A percentile compares a stretch with the other conserved stretches of the same genome.
Evolutionary conservation across 164 flowering plant species (phyloP).

Genomic region (Stephania cephalantha): DNA sequence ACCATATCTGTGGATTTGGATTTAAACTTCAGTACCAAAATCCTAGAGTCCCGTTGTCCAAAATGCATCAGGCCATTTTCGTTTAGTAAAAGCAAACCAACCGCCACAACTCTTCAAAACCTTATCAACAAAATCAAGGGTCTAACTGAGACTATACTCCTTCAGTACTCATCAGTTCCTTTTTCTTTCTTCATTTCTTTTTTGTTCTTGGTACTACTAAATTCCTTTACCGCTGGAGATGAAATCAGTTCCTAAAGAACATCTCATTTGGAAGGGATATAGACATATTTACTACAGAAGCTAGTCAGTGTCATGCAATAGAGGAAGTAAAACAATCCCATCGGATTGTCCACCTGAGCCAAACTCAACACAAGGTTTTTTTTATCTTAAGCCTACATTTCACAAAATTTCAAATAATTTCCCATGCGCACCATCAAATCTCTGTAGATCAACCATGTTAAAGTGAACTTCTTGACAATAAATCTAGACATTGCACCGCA

Average conservation of each 20-base stretch:
- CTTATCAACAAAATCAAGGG: background rate
- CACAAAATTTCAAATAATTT: background rate
- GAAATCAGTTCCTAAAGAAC: background rate
- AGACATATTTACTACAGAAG: background rate
- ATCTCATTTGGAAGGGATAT: background rate
- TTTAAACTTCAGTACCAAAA: background rate
- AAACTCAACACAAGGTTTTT: background rate
- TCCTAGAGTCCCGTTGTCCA: background rate
- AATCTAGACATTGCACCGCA: background rate
- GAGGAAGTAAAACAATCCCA: background rate
- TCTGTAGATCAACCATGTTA: background rate
- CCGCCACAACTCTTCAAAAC: background rate
- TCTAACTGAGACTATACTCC: background rate
- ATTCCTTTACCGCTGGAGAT: background rate
- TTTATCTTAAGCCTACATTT: background rate
- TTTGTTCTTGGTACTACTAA: too few species aligned
- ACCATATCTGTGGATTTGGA: background rate
- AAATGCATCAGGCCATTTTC: background rate
- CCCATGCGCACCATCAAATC: background rate
- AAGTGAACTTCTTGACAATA: background rate
- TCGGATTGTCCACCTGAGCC: background rate
- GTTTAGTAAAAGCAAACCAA: background rate
- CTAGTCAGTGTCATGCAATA: background rate
- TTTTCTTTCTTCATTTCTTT: background rate
- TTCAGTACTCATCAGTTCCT: background rate